A percentile compares a stretch with the other conserved stretches of the same genome.
phyloP scores from a whole-genome alignment of 2,329 filamentous ascomycete species.

The Ophiostoma triangulosporum region DNA sequence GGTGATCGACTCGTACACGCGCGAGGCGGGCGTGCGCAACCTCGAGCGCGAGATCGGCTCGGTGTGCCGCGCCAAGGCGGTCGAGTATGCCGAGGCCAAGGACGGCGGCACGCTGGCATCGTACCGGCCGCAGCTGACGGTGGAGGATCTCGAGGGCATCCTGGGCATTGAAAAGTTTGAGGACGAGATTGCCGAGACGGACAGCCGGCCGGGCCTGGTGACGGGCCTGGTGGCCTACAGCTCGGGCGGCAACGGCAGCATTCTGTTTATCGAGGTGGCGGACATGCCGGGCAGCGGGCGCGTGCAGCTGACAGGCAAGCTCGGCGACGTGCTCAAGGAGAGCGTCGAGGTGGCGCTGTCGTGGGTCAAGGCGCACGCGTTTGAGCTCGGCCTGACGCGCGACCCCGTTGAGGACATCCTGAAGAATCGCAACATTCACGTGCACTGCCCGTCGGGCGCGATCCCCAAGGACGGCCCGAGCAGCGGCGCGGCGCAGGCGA shows the following conservation, averaged over 20 bases:
- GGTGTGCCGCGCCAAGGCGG: slow-evolving; percentile 88
- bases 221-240: slow-evolving; percentile 94
- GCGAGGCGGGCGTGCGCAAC: slow-evolving; percentile 90
- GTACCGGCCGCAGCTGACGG: slow-evolving; percentile 61
- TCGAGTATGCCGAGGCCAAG: slow-evolving; percentile 83
- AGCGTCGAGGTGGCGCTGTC: slow-evolving; percentile 90
- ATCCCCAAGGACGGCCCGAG: slow-evolving; percentile 86
- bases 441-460: slow-evolving; percentile 88
- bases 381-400: slow-evolving; percentile 70
- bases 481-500: slow-evolving; percentile 85
- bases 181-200: slow-evolving; percentile 86
- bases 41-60: slow-evolving; percentile 90
- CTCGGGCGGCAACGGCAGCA: slow-evolving; percentile 83
- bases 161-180: slow-evolving; percentile 88
- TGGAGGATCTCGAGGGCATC: slow-evolving; percentile 78
- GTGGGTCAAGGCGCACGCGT: slow-evolving; percentile 96
- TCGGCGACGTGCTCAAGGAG: slow-evolving; percentile 94
- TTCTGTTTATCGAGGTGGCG: slow-evolving; percentile 95
- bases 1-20: slow-evolving; percentile 92
- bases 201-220: slow-evolving; percentile 74
- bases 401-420: slow-evolving; percentile 84
- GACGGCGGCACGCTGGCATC: slow-evolving; percentile 53
- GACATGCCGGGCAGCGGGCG: slow-evolving; percentile 90
- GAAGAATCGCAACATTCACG: slow-evolving; percentile 86
- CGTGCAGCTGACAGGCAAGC: slow-evolving; percentile 89